Conservation (phyloP, 345 rosid genomes). For the Citropsis articulata region DNA sequence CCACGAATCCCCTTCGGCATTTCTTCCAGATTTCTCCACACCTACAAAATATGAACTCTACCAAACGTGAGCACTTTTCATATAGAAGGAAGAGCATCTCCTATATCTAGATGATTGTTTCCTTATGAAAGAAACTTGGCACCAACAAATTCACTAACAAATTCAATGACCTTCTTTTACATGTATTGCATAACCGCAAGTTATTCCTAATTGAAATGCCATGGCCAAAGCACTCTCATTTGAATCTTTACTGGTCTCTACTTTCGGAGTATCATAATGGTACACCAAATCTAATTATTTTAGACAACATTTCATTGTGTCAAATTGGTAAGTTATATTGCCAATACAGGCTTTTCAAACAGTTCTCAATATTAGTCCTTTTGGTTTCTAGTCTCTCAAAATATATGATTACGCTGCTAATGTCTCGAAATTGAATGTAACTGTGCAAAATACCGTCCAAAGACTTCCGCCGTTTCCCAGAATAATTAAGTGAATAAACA, state of each 20-base stretch:
- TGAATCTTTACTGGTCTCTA: background rate
- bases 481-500: constrained; percentile 2
- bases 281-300: background rate
- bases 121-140: background rate
- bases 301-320: background rate
- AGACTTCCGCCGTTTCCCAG: background rate
- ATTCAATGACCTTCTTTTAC: background rate
- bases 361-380: background rate
- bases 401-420: background rate
- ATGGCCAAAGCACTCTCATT: background rate
- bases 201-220: background rate
- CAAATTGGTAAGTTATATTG: background rate
- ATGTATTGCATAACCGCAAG: background rate
- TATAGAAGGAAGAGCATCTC: background rate
- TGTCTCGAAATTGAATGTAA: background rate
- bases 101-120: background rate
- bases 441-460: background rate
- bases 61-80: background rate
- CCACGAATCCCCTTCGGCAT: constrained; percentile 97
- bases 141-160: background rate
- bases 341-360: background rate
- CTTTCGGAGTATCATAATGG: background rate
- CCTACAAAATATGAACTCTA: constrained; percentile 45
- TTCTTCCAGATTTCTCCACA: constrained; percentile 96
- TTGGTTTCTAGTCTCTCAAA: background rate